phyloP scores from a whole-genome alignment of 306 rosid genomes.

The Luffa acutangula region DNA sequence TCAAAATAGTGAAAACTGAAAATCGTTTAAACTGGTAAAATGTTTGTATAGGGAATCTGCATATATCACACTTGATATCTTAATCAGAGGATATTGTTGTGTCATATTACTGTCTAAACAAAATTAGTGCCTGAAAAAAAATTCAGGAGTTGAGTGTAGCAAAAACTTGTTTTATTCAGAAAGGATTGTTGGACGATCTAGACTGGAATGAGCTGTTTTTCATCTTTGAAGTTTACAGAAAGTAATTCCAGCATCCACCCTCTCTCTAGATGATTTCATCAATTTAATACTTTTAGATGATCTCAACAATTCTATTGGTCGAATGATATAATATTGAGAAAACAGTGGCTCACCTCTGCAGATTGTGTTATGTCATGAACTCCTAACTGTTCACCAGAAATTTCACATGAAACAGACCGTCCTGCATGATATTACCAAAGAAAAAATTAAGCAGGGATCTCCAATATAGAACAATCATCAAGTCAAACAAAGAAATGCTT shows the following conservation, averaged over 20 bases:
- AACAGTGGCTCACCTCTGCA: slow-evolving; percentile 39
- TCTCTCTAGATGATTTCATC: not conserved
- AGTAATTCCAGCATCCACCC: not conserved
- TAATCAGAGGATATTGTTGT: not conserved
- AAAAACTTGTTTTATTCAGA: not conserved
- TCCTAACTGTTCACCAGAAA: slow-evolving; percentile 2
- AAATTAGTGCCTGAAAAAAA: not conserved
- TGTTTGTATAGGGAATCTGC: not conserved
- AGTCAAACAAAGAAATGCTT: not conserved
- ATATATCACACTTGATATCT: not conserved
- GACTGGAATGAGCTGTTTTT: not conserved
- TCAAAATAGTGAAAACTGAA: not conserved
- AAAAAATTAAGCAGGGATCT: not conserved
- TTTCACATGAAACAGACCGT: slow-evolving; percentile 23
- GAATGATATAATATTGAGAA: not conserved
- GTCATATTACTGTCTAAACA: not conserved
- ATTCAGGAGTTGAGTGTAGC: not conserved
- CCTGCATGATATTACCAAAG: slow-evolving; percentile 26
- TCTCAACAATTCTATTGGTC: not conserved
- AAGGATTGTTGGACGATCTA: not conserved
- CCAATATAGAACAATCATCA: not conserved
- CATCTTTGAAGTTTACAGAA: not conserved
- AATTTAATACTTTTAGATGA: not conserved
- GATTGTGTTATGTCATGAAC: slow-evolving; percentile 25
- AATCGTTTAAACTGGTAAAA: not conserved